Percentiles rank a stretch among this genome's conserved stretches.
phyloP scores from a whole-genome alignment of 768 basidiomycete species.

The Scleroderma citrinum region DNA sequence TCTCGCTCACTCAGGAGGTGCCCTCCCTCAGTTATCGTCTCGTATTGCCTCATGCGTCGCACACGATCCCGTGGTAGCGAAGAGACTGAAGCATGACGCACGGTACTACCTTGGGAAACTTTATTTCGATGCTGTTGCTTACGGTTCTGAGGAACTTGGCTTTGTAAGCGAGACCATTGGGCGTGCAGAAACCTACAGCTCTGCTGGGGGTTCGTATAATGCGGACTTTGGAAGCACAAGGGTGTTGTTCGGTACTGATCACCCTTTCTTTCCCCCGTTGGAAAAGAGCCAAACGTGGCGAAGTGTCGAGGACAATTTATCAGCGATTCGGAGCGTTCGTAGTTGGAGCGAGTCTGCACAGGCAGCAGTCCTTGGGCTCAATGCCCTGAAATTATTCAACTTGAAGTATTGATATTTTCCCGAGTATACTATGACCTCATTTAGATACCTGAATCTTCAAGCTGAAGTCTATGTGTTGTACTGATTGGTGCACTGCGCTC shows the following conservation, averaged over 20 bases:
- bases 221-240: constrained; percentile 44
- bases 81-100: constrained; percentile 72
- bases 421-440: constrained; percentile 12
- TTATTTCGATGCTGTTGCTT: constrained; percentile 84
- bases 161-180: constrained; percentile 70
- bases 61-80: constrained; percentile 77
- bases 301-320: constrained; percentile 81
- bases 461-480: constrained; percentile 93
- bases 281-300: constrained; percentile 64
- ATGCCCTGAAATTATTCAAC: constrained; percentile 69
- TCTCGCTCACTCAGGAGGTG: constrained; percentile 84
- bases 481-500: constrained; percentile 85
- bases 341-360: constrained; percentile 47
- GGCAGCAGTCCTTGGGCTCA: constrained; percentile 60
- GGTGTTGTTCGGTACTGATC: constrained; percentile 82
- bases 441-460: constrained; percentile 83
- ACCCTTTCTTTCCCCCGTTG: constrained; percentile 88
- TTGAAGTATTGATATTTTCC: constrained; percentile 26
- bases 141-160: constrained; percentile 78
- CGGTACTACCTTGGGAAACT: constrained; percentile 77
- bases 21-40: constrained; percentile 77
- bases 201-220: constrained; percentile 25
- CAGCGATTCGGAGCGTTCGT: constrained; percentile 52
- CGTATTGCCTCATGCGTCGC: constrained; percentile 79
- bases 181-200: constrained; percentile 48